Evolutionary conservation across 1,139 yeast species (phyloP).

Genomic region (Taiozyma sp.): DNA sequence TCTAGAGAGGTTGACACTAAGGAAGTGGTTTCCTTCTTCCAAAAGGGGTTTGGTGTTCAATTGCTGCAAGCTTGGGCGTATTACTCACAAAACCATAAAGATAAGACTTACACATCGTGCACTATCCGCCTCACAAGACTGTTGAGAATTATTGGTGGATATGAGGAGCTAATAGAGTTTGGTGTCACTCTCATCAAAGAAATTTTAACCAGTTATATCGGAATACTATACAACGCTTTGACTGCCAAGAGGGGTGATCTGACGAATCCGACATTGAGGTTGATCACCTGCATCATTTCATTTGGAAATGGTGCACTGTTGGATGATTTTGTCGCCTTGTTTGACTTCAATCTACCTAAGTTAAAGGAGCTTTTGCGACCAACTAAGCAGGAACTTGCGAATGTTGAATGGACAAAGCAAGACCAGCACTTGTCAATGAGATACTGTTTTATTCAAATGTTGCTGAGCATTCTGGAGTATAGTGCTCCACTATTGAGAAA

Average conservation of each 20-base stretch:
- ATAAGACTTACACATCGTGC: constrained; percentile 40
- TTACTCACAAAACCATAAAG: constrained; percentile 60
- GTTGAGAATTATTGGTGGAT: constrained; percentile 5
- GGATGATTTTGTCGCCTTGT: constrained; percentile 55
- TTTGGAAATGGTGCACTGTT: constrained; percentile 47
- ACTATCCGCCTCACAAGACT: constrained; percentile 26
- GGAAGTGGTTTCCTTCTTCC: constrained; percentile 28
- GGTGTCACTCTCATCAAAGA: constrained; percentile 43
- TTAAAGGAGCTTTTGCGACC: constrained; percentile 62
- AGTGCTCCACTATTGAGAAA: constrained; percentile 53
- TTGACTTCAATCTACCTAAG: constrained; percentile 62
- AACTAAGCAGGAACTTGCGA: constrained; percentile 40
- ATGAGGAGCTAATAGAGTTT: constrained; percentile 18
- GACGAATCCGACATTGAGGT: constrained; percentile 55
- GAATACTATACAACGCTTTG: constrained; percentile 66
- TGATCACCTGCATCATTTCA: constrained; percentile 48
- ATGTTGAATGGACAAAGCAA: constrained; percentile 27
- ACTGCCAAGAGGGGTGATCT: constrained; percentile 52
- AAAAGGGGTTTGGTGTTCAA: constrained; percentile 32
- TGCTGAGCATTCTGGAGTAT: constrained; percentile 46
- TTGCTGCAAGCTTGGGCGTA: constrained; percentile 56
- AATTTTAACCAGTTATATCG: constrained; percentile 51
- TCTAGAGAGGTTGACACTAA: constrained; percentile 18
- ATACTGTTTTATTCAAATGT: constrained; percentile 53
- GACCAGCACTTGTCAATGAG: constrained; percentile 46